Base-by-base conservation (phyloP, 83 land plant species). In the Diphasiastrum complanatum region DNA sequence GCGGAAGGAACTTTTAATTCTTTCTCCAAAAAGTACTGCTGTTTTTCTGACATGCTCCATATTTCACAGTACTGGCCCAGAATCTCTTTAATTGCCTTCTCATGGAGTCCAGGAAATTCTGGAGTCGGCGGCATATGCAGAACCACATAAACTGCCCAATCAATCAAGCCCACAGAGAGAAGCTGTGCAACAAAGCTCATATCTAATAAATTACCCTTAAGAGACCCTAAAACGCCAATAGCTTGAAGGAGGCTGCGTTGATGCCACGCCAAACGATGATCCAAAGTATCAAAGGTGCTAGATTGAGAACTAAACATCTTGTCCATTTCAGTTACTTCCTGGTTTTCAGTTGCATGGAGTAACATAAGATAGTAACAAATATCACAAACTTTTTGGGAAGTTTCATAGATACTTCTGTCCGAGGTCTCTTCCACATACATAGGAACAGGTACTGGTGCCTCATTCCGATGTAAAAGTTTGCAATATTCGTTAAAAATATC, bases 231-330 rank as follows among this genome's bases (percentile, higher is more conserved):
- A 49, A 76, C 86, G 20, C 88, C 88, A 45, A 93, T 69, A 8
- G 99, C 82, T 70, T 86, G 87, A 50, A 93, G 65, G 47, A 84
- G 40, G 27, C 79, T 72, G 40, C 83, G 79, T 38, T 89, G 96
- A 71, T 89, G 99, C 99, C 99, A 93, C 50, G 82, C 85, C 85
- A 89, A 78, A 71, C 85, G 87, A 64, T 89, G 77, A 58, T 93
- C 99, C 71, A 93, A 79, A 19, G 86, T 68, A 78, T 93, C 96
- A 75, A 71, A 63, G 23, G 99, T 87, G 45, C 89, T 81, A 50
- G 99, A 67, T n/a, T 78, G 78, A 45, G 99, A 78, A 58, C 76
- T 81, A 35, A 93, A 83, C 99, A 93, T 85, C 28, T 78, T 75
- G 47, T 70, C 73, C 24, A 78, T 38, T 62, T 61, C 41, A 10